A percentile compares a stretch with the other conserved stretches of the same genome.
These are phyloP conservation scores for Corylus heterophylla DNA, from an alignment of 306 rosid genomes.

Conservation along the genomic window DNA sequence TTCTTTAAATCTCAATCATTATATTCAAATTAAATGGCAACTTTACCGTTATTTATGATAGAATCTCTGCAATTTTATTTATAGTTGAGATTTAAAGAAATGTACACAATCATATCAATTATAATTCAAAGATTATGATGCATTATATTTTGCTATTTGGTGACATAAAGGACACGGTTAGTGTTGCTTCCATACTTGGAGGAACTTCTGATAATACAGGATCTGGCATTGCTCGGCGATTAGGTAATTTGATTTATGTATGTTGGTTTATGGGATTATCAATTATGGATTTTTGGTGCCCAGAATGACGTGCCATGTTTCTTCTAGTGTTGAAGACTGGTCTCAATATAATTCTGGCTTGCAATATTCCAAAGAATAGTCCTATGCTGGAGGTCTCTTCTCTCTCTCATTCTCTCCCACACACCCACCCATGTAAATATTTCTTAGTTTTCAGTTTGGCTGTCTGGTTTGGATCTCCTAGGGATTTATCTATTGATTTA, in stretches of 20 bases:
- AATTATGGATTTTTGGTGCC: not conserved
- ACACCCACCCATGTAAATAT: not conserved
- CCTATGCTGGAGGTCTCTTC: conserved; percentile 73
- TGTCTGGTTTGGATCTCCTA: not conserved
- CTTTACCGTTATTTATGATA: no score
- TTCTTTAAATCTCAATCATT: not conserved
- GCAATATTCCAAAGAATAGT: conserved; percentile 74
- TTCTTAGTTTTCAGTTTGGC: not conserved
- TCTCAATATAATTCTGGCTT: conserved; percentile 75
- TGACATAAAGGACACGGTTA: conserved; percentile 43
- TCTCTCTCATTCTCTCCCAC: not conserved
- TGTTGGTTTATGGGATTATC: not conserved
- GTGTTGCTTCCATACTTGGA: conserved; percentile 80
- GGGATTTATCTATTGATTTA: not conserved
- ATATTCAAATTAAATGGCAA: no score
- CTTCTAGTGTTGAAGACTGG: conserved; percentile 73
- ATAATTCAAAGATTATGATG: not conserved
- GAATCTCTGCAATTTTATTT: no score
- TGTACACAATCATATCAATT: not conserved
- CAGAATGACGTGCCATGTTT: conserved; percentile 21
- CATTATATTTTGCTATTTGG: conserved; percentile 4
- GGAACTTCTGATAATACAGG: conserved; percentile 91
- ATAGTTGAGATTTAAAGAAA: no score
- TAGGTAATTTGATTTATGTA: conserved; percentile 46
- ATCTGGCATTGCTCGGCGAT: conserved; percentile 75